Conservation (phyloP, 768 basidiomycete genomes). For the Suillus subluteus region DNA sequence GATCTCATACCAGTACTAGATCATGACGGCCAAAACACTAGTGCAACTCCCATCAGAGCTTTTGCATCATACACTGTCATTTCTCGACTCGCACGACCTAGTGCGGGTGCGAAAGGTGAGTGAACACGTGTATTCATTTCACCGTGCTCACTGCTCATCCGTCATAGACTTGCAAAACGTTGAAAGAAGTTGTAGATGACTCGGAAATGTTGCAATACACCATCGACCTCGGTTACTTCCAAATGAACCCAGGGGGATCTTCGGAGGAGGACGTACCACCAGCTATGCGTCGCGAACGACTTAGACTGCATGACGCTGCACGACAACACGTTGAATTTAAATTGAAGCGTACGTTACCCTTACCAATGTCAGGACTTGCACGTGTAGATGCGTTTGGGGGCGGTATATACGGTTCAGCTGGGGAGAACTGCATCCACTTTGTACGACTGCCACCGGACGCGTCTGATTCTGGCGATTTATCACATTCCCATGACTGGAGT, state of each 20-base stretch:
- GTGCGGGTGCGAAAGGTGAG: constrained; percentile 38
- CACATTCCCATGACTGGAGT: constrained; percentile 40
- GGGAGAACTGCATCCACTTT: constrained; percentile 52
- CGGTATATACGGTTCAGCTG: constrained; percentile 49
- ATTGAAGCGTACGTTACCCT: constrained; percentile 37
- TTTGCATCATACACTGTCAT: constrained; percentile 39
- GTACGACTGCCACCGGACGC: constrained; percentile 20
- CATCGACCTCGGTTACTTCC: constrained; percentile 51
- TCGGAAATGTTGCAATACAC: constrained; percentile 53
- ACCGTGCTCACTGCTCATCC: neutral
- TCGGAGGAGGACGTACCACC: constrained; percentile 33
- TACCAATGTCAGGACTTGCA: constrained; percentile 42
- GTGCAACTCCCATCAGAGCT: constrained; percentile 43
- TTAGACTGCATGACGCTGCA: constrained; percentile 47
- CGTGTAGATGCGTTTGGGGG: constrained; percentile 56
- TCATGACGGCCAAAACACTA: constrained; percentile 19
- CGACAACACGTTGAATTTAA: constrained; percentile 51
- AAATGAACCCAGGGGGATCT: constrained; percentile 40
- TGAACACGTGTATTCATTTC: constrained; percentile 4
- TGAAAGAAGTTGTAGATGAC: constrained; percentile 40
- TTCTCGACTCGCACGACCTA: constrained; percentile 40
- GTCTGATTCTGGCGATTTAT: constrained; percentile 13
- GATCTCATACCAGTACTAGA: neutral
- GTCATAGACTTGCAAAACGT: constrained; percentile 42
- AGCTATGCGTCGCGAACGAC: constrained; percentile 43